Base-by-base conservation (phyloP, 108 stramenopile species). In the Skeletonema costatum region DNA sequence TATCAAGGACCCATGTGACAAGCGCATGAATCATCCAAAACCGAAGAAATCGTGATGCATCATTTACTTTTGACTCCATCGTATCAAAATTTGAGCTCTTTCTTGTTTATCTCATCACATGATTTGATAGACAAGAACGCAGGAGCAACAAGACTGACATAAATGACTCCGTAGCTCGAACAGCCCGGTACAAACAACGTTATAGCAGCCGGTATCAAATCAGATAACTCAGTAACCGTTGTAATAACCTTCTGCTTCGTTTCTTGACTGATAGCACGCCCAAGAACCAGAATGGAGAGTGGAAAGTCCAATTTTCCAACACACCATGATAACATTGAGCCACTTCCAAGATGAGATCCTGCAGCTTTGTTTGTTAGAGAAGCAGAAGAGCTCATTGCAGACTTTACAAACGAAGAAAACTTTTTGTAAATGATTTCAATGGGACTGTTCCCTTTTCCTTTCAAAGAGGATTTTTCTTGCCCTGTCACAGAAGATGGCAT, bases 121-220 rank as follows among this genome's bases (percentile, higher is more conserved):
- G 78, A 58, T 60, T 81, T 51, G 19, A 77, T 77, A 4, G 88
- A 87, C 50, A 85, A 87, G n/a, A 84, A 85, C 31, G 79, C 66
- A 1, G 95, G 95, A 12, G 93, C 82, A 29, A 92, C 44, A 25
- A 79, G 85, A 48, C 88, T 87, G 14, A 89, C 95, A 68, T 93
- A 96, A 21, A 91, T 73, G 29, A 92, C 87, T 2, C 92, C 95
- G 64, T 84, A 93, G 12, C 64, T 60, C 1, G 95, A 92, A 41
- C 90, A 76, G 30, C 91, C 78, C 5, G 95, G 95, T 86, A 91
- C 92, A 14, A 96, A 68, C 30, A 93, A 63, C n/a, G 91, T 92
- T 14, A 92, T 44, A n/a, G 75, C 64, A 2, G 90, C 86, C 32
- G 95, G 95, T 31, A 92, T 32, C 59, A 93, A 73, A 16, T 79